phyloP scores from a whole-genome alignment of 2,329 filamentous ascomycete genomes.

The Neopestalotiopsis sp. region DNA sequence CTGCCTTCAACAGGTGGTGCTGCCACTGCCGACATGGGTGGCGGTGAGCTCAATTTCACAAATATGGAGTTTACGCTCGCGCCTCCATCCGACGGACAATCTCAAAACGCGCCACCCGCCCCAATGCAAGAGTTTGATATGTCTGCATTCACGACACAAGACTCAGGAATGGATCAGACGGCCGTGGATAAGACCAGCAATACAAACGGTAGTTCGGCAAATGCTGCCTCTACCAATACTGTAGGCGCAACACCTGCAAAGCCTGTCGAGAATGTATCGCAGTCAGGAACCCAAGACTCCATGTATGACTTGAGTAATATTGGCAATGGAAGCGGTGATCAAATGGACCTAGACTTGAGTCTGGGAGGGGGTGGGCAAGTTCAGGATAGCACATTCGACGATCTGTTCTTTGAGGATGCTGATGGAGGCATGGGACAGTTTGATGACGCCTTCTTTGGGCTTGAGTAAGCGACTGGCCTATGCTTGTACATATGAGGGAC shows the following conservation, averaged over 20 bases:
- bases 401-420: constrained; percentile 49
- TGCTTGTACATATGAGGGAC: too few species aligned
- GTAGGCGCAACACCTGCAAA: constrained; percentile 21
- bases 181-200: constrained; percentile 22
- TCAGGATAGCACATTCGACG: constrained; percentile 52
- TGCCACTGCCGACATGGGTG: constrained; percentile 24
- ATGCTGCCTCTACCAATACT: constrained; percentile 11
- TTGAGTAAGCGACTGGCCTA: constrained; percentile 34
- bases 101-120: constrained; percentile 33
- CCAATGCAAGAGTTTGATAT: constrained; percentile 51
- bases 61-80: constrained; percentile 62
- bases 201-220: background rate
- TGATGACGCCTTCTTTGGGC: constrained; percentile 52
- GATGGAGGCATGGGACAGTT: constrained; percentile 52
- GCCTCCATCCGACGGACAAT: constrained; percentile 40
- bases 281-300: constrained; percentile 45
- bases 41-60: constrained; percentile 56
- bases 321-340: constrained; percentile 38
- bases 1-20: constrained; percentile 22
- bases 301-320: constrained; percentile 50
- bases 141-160: constrained; percentile 41
- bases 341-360: constrained; percentile 45
- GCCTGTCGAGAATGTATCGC: constrained; percentile 18
- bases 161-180: constrained; percentile 28
- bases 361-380: constrained; percentile 40